These are phyloP conservation scores for Podospora australis DNA, from an alignment of 495 filamentous ascomycete species.

Conservation along the genomic window DNA sequence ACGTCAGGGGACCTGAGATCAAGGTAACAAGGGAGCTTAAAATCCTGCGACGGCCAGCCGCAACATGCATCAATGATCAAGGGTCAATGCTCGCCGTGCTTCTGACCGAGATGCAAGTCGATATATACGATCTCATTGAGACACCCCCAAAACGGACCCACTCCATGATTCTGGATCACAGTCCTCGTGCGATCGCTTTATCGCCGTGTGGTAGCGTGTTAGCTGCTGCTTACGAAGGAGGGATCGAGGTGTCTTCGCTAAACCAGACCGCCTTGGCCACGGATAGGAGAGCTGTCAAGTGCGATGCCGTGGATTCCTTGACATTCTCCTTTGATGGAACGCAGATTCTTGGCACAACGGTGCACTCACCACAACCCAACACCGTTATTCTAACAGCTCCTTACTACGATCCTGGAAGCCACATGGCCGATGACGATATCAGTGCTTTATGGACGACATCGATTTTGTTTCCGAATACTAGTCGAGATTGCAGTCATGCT, in stretches of 20 bases:
- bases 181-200: slow-evolving; percentile 68
- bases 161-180: slow-evolving; percentile 67
- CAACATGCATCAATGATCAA: slow-evolving; percentile 74
- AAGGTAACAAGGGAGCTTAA: slow-evolving; percentile 70
- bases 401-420: slow-evolving; percentile 58
- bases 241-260: slow-evolving; percentile 78
- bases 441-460: slow-evolving; percentile 84
- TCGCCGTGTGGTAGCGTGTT: slow-evolving; percentile 76
- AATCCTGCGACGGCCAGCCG: slow-evolving; percentile 67
- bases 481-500: slow-evolving; percentile 68
- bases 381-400: slow-evolving; percentile 77
- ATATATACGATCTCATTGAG: slow-evolving; percentile 65
- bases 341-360: slow-evolving; percentile 75
- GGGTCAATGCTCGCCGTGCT: slow-evolving; percentile 71
- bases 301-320: slow-evolving; percentile 68
- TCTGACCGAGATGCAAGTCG: slow-evolving; percentile 72
- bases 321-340: slow-evolving; percentile 79
- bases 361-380: slow-evolving; percentile 54
- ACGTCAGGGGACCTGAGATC: slow-evolving; percentile 51
- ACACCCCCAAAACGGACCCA: slow-evolving; percentile 59
- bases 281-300: slow-evolving; percentile 73
- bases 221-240: slow-evolving; percentile 79
- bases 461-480: slow-evolving; percentile 76
- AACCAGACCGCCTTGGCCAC: slow-evolving; percentile 55
- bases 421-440: slow-evolving; percentile 57